Evolutionary conservation across 2,329 filamentous ascomycete genomes (phyloP).

Genomic region (Alternaria triticimaculans): DNA sequence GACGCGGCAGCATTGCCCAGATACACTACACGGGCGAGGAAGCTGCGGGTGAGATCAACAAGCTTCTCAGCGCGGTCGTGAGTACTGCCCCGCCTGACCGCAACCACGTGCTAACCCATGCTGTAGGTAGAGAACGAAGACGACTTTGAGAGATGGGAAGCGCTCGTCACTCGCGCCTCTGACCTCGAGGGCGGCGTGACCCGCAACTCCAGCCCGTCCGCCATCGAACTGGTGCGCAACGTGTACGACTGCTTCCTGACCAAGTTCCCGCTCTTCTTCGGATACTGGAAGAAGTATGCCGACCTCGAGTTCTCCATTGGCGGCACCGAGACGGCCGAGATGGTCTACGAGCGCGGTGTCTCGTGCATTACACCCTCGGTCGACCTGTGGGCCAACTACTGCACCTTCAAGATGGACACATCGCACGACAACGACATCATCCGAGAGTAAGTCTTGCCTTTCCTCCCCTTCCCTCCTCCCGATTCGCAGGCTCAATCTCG

Average conservation of each 20-base stretch:
- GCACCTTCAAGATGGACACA: conserved; percentile 96
- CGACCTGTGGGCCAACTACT: conserved; percentile 97
- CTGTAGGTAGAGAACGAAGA: conserved; percentile 73
- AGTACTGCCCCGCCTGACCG: conserved; percentile 43
- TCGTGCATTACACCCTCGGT: conserved; percentile 92
- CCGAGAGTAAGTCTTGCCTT: conserved; percentile 89
- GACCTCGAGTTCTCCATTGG: conserved; percentile 97
- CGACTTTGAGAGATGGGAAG: conserved; percentile 95
- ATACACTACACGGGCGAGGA: conserved; percentile 45
- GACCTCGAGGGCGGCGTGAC: conserved; percentile 90
- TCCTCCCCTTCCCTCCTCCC: conserved; percentile 27
- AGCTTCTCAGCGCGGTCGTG: conserved; percentile 79
- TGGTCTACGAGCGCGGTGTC: conserved; percentile 96
- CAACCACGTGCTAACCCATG: conserved; percentile 16
- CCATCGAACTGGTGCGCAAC: conserved; percentile 84
- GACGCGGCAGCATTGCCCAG: conserved; percentile 40
- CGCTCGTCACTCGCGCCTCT: conserved; percentile 82
- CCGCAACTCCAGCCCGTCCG: conserved; percentile 93
- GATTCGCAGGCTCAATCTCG: conserved; percentile 36
- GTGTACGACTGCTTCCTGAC: conserved; percentile 91
- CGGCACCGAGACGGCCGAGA: conserved; percentile 94
- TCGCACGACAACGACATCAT: conserved; percentile 93
- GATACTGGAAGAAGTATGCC: conserved; percentile 99
- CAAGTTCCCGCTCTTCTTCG: conserved; percentile 94
- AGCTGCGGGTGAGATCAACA: conserved; percentile 69